These are phyloP conservation scores for Paecilomyces dactylethromorphus DNA, from an alignment of 2,329 filamentous ascomycete genomes.

Conservation along the genomic window DNA sequence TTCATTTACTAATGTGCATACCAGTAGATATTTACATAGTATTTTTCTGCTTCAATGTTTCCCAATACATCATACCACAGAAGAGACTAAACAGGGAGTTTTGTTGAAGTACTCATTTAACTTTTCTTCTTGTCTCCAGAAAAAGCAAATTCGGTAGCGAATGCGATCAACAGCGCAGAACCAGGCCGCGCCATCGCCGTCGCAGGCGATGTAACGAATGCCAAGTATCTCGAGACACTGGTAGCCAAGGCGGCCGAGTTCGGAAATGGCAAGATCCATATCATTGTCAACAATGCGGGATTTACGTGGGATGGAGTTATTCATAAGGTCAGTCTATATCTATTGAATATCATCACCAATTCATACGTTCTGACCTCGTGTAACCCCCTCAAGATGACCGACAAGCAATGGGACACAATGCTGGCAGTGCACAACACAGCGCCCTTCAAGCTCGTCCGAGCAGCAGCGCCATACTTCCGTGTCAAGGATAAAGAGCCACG, in stretches of 20 bases:
- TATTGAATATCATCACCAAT: not conserved
- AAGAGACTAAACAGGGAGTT: not conserved
- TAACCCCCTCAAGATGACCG: slow-evolving; percentile 54
- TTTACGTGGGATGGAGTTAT: slow-evolving; percentile 93
- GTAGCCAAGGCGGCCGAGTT: slow-evolving; percentile 71
- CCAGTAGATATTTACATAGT: not conserved
- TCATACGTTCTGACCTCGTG: not conserved
- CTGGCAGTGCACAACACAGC: slow-evolving; percentile 75
- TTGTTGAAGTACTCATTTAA: not conserved
- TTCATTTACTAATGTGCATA: not conserved
- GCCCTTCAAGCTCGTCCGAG: slow-evolving; percentile 75
- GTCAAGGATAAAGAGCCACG: slow-evolving; percentile 75
- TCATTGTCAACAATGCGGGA: slow-evolving; percentile 86
- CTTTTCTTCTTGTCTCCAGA: slow-evolving; percentile 40
- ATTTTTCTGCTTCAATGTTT: not conserved
- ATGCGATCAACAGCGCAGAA: slow-evolving; percentile 60
- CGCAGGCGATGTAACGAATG: slow-evolving; percentile 68
- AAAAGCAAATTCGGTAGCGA: slow-evolving; percentile 63
- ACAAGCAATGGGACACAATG: slow-evolving; percentile 89
- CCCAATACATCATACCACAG: not conserved
- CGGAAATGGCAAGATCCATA: slow-evolving; percentile 79
- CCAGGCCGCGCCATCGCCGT: slow-evolving; percentile 63
- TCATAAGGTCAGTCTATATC: slow-evolving; percentile 56
- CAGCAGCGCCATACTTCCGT: slow-evolving; percentile 78
- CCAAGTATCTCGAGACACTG: slow-evolving; percentile 63